A percentile compares a stretch with the other conserved stretches of the same genome.
Conservation (phyloP, 2,329 filamentous ascomycete genomes). For the Trichoderma citrinoviride region DNA sequence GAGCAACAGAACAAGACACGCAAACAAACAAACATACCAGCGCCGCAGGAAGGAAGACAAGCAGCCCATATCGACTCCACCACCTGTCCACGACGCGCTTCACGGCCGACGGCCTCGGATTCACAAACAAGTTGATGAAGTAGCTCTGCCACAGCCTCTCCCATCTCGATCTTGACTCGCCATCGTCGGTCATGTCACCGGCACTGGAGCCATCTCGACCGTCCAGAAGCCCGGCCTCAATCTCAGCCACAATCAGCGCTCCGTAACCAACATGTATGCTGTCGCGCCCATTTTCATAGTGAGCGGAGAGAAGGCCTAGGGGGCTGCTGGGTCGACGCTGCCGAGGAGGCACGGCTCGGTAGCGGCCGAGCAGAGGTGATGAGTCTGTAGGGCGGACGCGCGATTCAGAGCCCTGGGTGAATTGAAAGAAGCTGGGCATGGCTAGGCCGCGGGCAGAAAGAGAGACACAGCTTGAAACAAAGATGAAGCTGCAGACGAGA, state of each 20-base stretch:
- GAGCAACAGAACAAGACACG: no score
- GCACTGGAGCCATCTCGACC: conserved; percentile 21
- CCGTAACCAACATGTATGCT: conserved; percentile 59
- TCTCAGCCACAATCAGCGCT: conserved; percentile 46
- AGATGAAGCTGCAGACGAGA: neutral
- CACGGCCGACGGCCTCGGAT: conserved; percentile 58
- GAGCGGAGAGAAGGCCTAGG: conserved; percentile 41
- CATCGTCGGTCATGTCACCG: conserved; percentile 36
- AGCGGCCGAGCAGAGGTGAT: conserved; percentile 62
- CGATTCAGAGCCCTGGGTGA: conserved; percentile 63
- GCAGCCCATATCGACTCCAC: conserved; percentile 60
- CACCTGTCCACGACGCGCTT: conserved; percentile 58
- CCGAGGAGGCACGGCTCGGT: conserved; percentile 58
- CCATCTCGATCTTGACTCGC: conserved; percentile 29
- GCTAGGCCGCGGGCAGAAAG: neutral
- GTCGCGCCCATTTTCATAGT: conserved; percentile 40
- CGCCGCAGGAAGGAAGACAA: conserved; percentile 60
- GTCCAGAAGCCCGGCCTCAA: conserved; percentile 36
- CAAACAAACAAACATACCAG: conserved; percentile 46
- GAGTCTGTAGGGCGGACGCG: conserved; percentile 52
- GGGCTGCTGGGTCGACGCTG: conserved; percentile 36
- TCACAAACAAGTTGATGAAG: conserved; percentile 56
- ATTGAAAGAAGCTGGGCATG: conserved; percentile 66
- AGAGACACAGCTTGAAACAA: neutral
- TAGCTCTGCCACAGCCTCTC: conserved; percentile 38